A percentile compares a stretch with the other conserved stretches of the same genome.
phyloP scores from a whole-genome alignment of 2,329 filamentous ascomycete genomes.

The Verticillium longisporum region DNA sequence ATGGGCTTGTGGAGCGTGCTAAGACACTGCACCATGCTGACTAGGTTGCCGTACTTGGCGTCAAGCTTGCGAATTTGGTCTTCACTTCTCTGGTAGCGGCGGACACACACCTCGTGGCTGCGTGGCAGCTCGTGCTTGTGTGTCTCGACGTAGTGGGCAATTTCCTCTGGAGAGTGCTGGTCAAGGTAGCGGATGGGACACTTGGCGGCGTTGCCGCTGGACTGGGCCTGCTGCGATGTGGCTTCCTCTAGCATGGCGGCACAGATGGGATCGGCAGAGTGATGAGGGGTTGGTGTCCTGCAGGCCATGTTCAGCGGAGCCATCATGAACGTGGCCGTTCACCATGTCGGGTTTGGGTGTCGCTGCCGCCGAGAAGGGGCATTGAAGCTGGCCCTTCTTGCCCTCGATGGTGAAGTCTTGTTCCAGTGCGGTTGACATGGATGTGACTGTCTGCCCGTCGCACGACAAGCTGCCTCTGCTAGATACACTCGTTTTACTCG shows the following conservation, averaged over 20 bases:
- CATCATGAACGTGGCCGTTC: conserved; percentile 3
- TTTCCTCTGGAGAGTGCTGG: conserved; percentile 86
- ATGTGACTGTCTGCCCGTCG: conserved; percentile 39
- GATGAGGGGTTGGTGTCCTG: conserved; percentile 38
- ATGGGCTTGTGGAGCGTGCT: conserved; percentile 83
- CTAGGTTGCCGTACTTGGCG: conserved; percentile 86
- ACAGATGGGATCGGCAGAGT: conserved; percentile 54
- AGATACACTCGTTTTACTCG: conserved; percentile 43
- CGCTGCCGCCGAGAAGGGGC: conserved; percentile 61
- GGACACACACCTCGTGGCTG: conserved; percentile 88
- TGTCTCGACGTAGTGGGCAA: conserved; percentile 87
- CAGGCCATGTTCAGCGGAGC: conserved; percentile 2
- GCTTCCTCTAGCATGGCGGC: conserved; percentile 57
- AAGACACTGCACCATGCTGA: conserved; percentile 89
- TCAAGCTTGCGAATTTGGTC: conserved; percentile 82
- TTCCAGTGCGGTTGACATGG: conserved; percentile 64
- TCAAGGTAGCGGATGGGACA: conserved; percentile 92
- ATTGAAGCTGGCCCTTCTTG: conserved; percentile 70
- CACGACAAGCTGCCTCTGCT: conserved; percentile 41
- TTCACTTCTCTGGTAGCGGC: conserved; percentile 81
- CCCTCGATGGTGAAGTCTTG: conserved; percentile 87
- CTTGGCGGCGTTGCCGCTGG: conserved; percentile 49
- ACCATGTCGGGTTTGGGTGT: conserved; percentile 17
- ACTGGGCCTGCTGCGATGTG: conserved; percentile 39
- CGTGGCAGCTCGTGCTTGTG: conserved; percentile 93